Evolutionary conservation across 2,329 filamentous ascomycete species (phyloP).

Genomic region (Xylaria digitata): DNA sequence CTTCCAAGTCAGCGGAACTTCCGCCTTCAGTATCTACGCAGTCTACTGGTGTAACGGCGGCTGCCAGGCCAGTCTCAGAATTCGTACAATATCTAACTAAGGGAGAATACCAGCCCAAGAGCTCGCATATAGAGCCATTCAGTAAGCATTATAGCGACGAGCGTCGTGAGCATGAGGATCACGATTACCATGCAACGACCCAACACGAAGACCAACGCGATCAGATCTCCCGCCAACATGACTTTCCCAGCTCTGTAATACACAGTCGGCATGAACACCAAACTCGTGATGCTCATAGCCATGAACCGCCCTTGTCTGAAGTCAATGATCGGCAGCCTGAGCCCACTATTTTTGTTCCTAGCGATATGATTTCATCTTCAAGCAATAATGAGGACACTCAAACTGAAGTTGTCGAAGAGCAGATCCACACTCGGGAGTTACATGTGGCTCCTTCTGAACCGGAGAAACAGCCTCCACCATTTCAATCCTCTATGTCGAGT

Average conservation of each 20-base stretch:
- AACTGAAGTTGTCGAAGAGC: conserved; percentile 61
- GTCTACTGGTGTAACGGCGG: not conserved
- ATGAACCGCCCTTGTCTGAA: conserved; percentile 41
- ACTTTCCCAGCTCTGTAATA: conserved; percentile 29
- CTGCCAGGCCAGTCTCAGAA: conserved; percentile 44
- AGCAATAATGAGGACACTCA: conserved; percentile 58
- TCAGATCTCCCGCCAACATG: conserved; percentile 30
- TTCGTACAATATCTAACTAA: conserved; percentile 66
- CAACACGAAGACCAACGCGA: conserved; percentile 39
- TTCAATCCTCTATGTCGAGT: conserved; percentile 49
- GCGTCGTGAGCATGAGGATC: conserved; percentile 42
- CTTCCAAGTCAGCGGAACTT: conserved; percentile 37
- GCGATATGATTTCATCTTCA: conserved; percentile 48
- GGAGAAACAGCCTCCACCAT: conserved; percentile 52
- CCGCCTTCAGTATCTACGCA: conserved; percentile 18
- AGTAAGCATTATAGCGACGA: conserved; percentile 51
- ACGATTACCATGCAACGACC: conserved; percentile 16
- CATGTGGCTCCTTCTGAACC: conserved; percentile 54
- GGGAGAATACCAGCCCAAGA: conserved; percentile 61
- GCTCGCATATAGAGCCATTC: conserved; percentile 39
- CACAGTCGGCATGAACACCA: conserved; percentile 27
- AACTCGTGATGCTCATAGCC: conserved; percentile 32
- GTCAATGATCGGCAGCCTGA: conserved; percentile 41
- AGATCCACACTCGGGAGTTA: conserved; percentile 49
- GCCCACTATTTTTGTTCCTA: conserved; percentile 38